Percentiles rank a stretch among this genome's conserved stretches.
Evolutionary conservation across 2,329 filamentous ascomycete species (phyloP).

Genomic region (Cladosporium sp.): DNA sequence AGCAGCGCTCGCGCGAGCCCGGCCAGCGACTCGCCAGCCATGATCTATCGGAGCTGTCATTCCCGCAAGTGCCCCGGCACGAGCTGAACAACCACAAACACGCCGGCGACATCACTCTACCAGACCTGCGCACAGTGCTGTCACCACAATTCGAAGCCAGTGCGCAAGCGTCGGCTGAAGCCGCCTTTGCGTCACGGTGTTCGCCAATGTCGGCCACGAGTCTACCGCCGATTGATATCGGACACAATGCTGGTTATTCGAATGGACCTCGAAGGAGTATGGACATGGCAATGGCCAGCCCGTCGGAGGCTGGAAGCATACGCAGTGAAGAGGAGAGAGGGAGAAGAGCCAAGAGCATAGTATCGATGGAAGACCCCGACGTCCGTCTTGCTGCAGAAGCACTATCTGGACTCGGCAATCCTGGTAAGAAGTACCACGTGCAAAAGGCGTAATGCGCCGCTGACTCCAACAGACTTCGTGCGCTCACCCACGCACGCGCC

Average conservation of each 20-base stretch:
- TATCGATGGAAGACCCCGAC: conserved; percentile 51
- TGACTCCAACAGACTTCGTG: conserved; percentile 41
- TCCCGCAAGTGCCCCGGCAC: conserved; percentile 16
- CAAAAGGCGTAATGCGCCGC: neutral
- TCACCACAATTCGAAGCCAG: conserved; percentile 38
- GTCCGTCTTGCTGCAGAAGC: conserved; percentile 53
- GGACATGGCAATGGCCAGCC: conserved; percentile 43
- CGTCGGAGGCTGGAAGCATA: conserved; percentile 47
- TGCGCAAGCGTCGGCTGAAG: conserved; percentile 20
- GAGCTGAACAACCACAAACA: conserved; percentile 14
- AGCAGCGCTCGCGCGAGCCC: conserved; percentile 9
- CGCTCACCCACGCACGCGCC: conserved; percentile 37
- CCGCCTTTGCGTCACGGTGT: conserved; percentile 29
- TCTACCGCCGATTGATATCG: conserved; percentile 40
- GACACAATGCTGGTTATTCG: conserved; percentile 30
- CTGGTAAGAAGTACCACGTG: neutral
- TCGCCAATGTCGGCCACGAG: conserved; percentile 31
- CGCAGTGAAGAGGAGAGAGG: conserved; percentile 13
- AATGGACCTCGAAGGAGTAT: conserved; percentile 32
- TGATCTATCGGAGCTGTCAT: conserved; percentile 11
- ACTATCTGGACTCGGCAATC: conserved; percentile 43
- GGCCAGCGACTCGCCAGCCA: conserved; percentile 12
- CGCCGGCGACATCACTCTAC: conserved; percentile 39
- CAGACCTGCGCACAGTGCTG: conserved; percentile 47
- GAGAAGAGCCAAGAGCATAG: conserved; percentile 41